Evolutionary conservation across 129 eudicot species (phyloP), one percentile per base, ranked within the genome.

Genomic region (Calendula officinalis): DNA sequence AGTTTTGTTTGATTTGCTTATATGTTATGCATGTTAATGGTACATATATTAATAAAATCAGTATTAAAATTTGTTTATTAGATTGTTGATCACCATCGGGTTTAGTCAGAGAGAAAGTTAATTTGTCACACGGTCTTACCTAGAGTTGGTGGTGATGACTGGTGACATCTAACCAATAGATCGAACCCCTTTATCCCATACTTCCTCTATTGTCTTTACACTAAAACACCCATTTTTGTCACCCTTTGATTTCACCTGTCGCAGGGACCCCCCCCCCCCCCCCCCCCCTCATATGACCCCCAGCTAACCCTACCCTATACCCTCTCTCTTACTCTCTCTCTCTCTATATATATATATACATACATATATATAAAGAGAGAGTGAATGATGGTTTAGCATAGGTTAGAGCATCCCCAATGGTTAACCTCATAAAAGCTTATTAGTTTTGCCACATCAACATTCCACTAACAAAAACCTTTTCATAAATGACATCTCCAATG

Each of bases 111-210:
- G n/a, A n/a, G n/a, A n/a, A n/a, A n/a, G n/a, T n/a, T n/a, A n/a
- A n/a, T n/a, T n/a, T n/a, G n/a, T n/a, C n/a, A n/a, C n/a, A n/a
- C n/a, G n/a, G n/a, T n/a, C 30, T 22, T 41, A n/a, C n/a, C n/a
- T n/a, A 68, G 56, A 55, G 56, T 54, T 68, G 64, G 55, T 42
- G 64, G 53, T 55, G 72, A 68, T 35, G 72, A 68, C 17, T 57
- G 72, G 73, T 68, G 73, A 68, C 63, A 68, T 68, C 56, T 43
- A 68, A 68, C 56, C 73, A 68, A 68, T 68, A 55, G 34, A 68
- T 68, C 42, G 34, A 55, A 68, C 44, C 51, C 66, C 74, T 69
- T 47, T 58, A 57, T 57, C 74, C 74, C 74, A 69, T 69, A 69
- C 74, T 67, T 67, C 62, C 30, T 54, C 62, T 32, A 67, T 57